Base-by-base conservation (phyloP, 2,329 filamentous ascomycete species). In the Talaromyces marneffei region DNA sequence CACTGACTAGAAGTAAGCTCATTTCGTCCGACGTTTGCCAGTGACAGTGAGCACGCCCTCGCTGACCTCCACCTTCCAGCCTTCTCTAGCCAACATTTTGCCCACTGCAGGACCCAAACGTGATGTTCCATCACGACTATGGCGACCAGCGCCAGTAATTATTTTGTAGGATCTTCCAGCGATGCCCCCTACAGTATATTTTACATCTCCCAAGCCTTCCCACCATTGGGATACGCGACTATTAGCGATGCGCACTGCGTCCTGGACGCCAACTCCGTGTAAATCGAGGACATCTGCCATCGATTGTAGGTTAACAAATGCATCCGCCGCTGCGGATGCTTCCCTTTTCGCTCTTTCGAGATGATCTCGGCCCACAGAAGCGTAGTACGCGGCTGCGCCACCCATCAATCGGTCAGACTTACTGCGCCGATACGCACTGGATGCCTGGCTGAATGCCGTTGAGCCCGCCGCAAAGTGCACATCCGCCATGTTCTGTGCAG, bases 51-150 rank as follows among this genome's bases (percentile, higher is more conserved):
- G 83, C 39, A 84, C 83, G 0, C 92, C 92, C 29, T 85, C 86
- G 46, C 86, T 82, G 48, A 89, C 82, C 71, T 91, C 85, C 35
- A 94, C 79, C 71, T 85, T 91, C 93, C 93, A 97, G 0, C 92
- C 92, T 63, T 93, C 90, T 48, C 84, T 82, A 40, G 87, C 81
- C 44, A 97, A 78, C 70, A 87, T 87, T 69, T 85, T 87, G 52
- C 83, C 87, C n/a, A 97, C 92, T 16, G 89, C 89, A 61, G 88
- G 88, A 4, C 92, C 88, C 62, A 97, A 74, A 66, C 85, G 87
- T 1, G 89, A 90, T 60, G 84, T 87, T 0, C 92, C 91, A 57
- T 88, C 86, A 52, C 85, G 82, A 68, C 86, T 94, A 74, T 97
- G 93, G 59, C 82, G 82, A 1, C 93, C 93, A 14, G 87, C 72